phyloP scores from a whole-genome alignment of 805 yeast species.

The Nakazawaea wickerhamii region DNA sequence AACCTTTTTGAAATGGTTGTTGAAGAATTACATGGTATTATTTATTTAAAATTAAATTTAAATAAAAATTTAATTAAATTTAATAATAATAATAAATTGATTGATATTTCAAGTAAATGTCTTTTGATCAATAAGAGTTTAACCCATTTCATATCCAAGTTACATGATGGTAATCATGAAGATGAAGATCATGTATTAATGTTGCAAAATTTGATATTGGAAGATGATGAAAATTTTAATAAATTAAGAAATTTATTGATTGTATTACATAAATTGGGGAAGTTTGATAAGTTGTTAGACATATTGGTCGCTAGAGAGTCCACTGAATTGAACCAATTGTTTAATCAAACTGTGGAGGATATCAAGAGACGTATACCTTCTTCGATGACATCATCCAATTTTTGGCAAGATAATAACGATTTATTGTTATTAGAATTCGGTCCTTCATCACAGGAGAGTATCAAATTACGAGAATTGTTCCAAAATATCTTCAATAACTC shows the following conservation, averaged over 20 bases:
- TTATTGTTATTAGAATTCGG: constrained; percentile 15
- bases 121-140: constrained; percentile 30
- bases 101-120: constrained; percentile 47
- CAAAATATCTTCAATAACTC: constrained; percentile 63
- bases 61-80: constrained; percentile 4
- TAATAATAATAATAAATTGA: constrained; percentile 3
- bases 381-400: constrained; percentile 13
- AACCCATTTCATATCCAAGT: constrained; percentile 28
- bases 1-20: constrained; percentile 63
- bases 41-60: constrained; percentile 45
- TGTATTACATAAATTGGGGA: constrained; percentile 41
- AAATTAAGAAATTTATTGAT: constrained; percentile 17
- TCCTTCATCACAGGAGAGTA: constrained; percentile 7
- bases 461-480: constrained; percentile 61
- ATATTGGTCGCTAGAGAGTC: constrained; percentile 49
- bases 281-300: constrained; percentile 53
- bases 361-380: constrained; percentile 49
- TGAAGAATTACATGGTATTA: constrained; percentile 69
- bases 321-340: constrained; percentile 58
- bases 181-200: constrained; percentile 22
- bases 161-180: constrained; percentile 20
- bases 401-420: constrained; percentile 8
- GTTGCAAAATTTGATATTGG: constrained; percentile 21
- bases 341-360: constrained; percentile 60
- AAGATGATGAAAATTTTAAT: constrained; percentile 20